A percentile compares a stretch with the other conserved stretches of the same genome.
Conservation (phyloP, 768 basidiomycete species). For the Boletus edulis region DNA sequence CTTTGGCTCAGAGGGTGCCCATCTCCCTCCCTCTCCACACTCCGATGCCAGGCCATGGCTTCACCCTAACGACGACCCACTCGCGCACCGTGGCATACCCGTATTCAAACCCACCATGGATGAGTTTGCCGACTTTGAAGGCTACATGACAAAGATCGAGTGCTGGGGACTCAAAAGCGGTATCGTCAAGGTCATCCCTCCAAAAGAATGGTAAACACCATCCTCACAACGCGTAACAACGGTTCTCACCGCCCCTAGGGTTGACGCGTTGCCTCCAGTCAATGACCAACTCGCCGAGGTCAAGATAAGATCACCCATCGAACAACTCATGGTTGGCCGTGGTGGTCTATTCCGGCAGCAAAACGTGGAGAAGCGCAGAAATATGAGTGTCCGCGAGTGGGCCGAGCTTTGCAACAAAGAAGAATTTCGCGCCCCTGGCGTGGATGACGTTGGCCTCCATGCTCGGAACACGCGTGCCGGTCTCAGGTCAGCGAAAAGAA, state of each 20-base stretch:
- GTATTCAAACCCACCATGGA: conserved; percentile 94
- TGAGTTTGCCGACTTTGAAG: conserved; percentile 91
- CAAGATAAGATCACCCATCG: conserved; percentile 87
- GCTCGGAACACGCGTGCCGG: conserved; percentile 37
- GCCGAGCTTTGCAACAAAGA: conserved; percentile 70
- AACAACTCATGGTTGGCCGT: conserved; percentile 87
- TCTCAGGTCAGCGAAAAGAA: conserved; percentile 36
- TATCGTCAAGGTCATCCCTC: conserved; percentile 95
- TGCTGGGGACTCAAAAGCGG: conserved; percentile 90
- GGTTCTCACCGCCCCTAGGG: conserved; percentile 45
- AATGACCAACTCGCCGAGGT: conserved; percentile 68
- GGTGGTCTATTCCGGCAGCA: conserved; percentile 86
- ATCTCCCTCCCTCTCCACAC: conserved; percentile 56
- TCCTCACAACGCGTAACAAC: conserved; percentile 13
- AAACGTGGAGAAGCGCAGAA: conserved; percentile 84
- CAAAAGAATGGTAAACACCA: conserved; percentile 79
- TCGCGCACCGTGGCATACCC: conserved; percentile 87
- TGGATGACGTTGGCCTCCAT: conserved; percentile 62
- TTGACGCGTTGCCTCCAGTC: conserved; percentile 67
- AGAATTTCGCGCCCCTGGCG: conserved; percentile 71
- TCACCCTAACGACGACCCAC: conserved; percentile 75
- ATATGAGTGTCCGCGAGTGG: conserved; percentile 89
- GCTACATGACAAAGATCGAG: conserved; percentile 81
- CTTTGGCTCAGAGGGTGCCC: conserved; percentile 53
- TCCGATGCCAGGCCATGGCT: conserved; percentile 66